These are phyloP conservation scores for Fragaria iinumae DNA, from an alignment of 306 rosid genomes.

Conservation along the genomic window DNA sequence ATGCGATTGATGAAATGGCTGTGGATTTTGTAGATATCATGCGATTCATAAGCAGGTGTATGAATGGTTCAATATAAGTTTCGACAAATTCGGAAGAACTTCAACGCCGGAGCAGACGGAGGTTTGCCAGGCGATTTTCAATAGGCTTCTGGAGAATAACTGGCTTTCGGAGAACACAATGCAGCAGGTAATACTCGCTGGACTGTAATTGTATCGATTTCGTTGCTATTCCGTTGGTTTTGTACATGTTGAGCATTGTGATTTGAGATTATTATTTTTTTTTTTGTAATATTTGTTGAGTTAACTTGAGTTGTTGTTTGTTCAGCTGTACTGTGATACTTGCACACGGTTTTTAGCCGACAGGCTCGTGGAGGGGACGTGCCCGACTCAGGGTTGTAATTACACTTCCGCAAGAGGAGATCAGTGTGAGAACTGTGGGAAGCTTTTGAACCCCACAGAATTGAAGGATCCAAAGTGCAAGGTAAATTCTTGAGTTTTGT, in stretches of 20 bases:
- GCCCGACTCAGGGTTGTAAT: slow-evolving; percentile 75
- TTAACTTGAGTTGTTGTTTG: slow-evolving; percentile 19
- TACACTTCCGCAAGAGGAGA: slow-evolving; percentile 96
- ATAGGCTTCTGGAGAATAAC: slow-evolving; percentile 54
- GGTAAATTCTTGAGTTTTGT: slow-evolving; percentile 34
- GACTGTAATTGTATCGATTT: slow-evolving; percentile 1
- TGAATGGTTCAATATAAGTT: slow-evolving; percentile 80
- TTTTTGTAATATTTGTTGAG: slow-evolving; percentile 4
- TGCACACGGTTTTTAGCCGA: slow-evolving; percentile 89
- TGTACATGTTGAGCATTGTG: background rate
- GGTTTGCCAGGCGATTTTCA: slow-evolving; percentile 82
- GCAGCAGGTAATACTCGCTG: slow-evolving; percentile 62
- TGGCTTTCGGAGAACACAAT: slow-evolving; percentile 86
- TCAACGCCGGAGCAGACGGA: slow-evolving; percentile 85
- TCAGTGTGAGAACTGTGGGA: slow-evolving; percentile 94
- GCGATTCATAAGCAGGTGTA: slow-evolving; percentile 84
- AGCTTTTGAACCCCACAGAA: slow-evolving; percentile 86
- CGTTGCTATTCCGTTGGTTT: background rate
- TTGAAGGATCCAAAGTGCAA: slow-evolving; percentile 85
- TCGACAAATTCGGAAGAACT: slow-evolving; percentile 93
- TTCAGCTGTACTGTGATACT: slow-evolving; percentile 84
- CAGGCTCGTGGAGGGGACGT: slow-evolving; percentile 86
- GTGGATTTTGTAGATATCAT: slow-evolving; percentile 51
- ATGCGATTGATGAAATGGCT: background rate
- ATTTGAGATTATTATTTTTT: background rate